These are phyloP conservation scores for Pichia phayaonensis DNA, from an alignment of 805 yeast genomes.

Conservation along the genomic window DNA sequence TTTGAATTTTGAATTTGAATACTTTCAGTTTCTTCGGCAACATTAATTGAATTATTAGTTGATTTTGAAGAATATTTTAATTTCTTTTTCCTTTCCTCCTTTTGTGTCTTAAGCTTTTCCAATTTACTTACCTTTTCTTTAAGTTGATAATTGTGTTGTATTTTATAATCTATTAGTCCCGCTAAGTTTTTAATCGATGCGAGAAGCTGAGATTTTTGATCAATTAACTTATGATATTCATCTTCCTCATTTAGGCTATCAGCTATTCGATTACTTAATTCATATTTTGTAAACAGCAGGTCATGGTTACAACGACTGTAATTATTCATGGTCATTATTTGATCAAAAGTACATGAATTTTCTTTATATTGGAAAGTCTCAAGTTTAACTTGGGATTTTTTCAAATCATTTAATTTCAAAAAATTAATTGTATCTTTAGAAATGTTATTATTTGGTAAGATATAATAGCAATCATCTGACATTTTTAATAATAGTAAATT, in stretches of 20 bases:
- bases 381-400: conserved; percentile 1
- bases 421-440: conserved; percentile 10
- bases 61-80: conserved; percentile 1
- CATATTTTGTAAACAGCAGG: conserved; percentile 16
- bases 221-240: neutral
- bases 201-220: neutral
- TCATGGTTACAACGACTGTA: conserved; percentile 32
- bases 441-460: conserved; percentile 12
- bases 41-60: neutral
- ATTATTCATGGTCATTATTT: conserved; percentile 35
- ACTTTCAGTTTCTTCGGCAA: neutral
- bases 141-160: neutral
- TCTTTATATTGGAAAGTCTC: conserved; percentile 10
- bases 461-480: conserved; percentile 28
- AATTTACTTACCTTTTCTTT: neutral
- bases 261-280: conserved; percentile 7
- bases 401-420: conserved; percentile 7
- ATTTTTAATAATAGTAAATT: conserved; percentile 24
- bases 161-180: neutral
- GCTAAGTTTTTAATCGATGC: neutral
- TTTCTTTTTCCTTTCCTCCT: neutral
- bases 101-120: neutral
- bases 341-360: conserved; percentile 31
- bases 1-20: neutral
- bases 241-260: neutral